phyloP scores from a whole-genome alignment of 1,139 yeast species.

The Geotrichum bryndzae region DNA sequence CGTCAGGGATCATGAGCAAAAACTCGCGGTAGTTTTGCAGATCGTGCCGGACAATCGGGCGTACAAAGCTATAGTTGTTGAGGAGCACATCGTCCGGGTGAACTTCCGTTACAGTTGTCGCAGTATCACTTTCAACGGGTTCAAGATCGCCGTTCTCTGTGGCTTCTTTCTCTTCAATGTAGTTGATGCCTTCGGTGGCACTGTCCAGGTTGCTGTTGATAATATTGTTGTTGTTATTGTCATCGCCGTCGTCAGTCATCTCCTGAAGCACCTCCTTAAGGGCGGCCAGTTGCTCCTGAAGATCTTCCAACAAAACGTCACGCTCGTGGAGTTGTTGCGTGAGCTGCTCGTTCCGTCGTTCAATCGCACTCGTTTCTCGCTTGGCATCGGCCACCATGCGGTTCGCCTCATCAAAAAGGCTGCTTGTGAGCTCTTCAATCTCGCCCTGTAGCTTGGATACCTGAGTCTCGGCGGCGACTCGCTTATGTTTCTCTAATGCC shows the following conservation, averaged over 20 bases:
- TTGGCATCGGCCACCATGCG: slow-evolving; percentile 65
- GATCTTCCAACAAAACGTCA: slow-evolving; percentile 57
- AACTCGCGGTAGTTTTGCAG: slow-evolving; percentile 19
- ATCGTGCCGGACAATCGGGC: slow-evolving; percentile 25
- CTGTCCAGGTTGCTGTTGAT: not conserved
- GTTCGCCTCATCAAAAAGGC: slow-evolving; percentile 66
- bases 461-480: slow-evolving; percentile 46
- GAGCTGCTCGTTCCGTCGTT: slow-evolving; percentile 46
- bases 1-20: slow-evolving; percentile 10
- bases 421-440: slow-evolving; percentile 63
- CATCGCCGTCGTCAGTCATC: slow-evolving; percentile 34
- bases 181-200: not conserved
- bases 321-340: slow-evolving; percentile 66
- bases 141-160: not conserved
- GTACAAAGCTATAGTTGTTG: slow-evolving; percentile 9
- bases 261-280: slow-evolving; percentile 55
- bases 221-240: not conserved
- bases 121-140: not conserved
- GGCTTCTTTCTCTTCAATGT: not conserved
- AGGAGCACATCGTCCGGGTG: not conserved
- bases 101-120: not conserved
- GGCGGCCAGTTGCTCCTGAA: slow-evolving; percentile 64
- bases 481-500: slow-evolving; percentile 22
- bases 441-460: slow-evolving; percentile 52
- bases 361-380: slow-evolving; percentile 36